These are phyloP conservation scores for Nicotiana tomentosiformis DNA, from an alignment of 257 asterid genomes.

Conservation along the genomic window DNA sequence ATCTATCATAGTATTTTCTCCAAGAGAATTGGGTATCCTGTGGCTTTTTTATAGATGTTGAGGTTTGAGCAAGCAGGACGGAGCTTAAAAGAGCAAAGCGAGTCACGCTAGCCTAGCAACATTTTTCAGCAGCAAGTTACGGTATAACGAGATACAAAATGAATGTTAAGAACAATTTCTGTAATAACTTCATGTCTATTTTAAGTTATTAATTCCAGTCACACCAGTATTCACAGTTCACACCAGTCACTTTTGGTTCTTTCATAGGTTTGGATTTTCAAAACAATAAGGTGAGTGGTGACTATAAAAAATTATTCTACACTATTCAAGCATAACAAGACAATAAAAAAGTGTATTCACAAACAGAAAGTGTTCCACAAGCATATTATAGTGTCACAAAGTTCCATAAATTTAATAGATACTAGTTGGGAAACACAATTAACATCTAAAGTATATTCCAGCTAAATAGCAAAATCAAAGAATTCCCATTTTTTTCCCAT, in stretches of 20 bases:
- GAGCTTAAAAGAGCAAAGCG: constrained; percentile 19
- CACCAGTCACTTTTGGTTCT: too few relatives aligned
- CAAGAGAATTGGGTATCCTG: too few relatives aligned
- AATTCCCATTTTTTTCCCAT: too few relatives aligned
- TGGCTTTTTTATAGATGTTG: background rate
- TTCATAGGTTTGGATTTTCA: too few relatives aligned
- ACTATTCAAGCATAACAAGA: background rate
- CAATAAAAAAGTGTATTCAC: background rate
- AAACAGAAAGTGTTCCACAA: background rate
- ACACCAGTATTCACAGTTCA: too few relatives aligned
- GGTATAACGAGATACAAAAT: background rate
- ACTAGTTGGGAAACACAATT: background rate
- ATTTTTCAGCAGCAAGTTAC: constrained; percentile 15
- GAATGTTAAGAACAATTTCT: too few relatives aligned
- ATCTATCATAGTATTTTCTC: too few relatives aligned
- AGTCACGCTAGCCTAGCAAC: constrained; percentile 13
- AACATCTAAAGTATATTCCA: background rate
- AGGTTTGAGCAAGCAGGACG: background rate
- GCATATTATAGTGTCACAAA: background rate
- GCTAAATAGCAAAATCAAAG: background rate
- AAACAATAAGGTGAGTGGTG: too few relatives aligned
- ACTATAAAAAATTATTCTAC: too few relatives aligned
- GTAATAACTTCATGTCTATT: too few relatives aligned
- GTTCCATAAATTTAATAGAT: background rate
- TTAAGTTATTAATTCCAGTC: too few relatives aligned